phyloP scores from a whole-genome alignment of 805 yeast genomes.

The Teunomyces kruisii region DNA sequence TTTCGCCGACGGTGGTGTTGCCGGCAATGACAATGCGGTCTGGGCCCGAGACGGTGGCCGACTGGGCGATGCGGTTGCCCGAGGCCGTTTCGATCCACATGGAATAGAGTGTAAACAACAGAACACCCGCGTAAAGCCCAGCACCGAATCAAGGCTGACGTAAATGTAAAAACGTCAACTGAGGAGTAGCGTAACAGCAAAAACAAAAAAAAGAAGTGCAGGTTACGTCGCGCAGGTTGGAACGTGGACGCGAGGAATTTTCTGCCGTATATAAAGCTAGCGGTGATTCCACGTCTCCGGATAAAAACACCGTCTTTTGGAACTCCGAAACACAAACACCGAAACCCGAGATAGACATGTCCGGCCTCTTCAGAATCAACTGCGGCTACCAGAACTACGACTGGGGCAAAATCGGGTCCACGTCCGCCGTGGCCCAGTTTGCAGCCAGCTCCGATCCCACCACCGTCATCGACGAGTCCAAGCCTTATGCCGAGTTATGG shows the following conservation, averaged over 20 bases:
- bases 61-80: slow-evolving; percentile 50
- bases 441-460: slow-evolving; percentile 68
- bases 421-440: slow-evolving; percentile 87
- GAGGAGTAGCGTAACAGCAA: too few relatives aligned
- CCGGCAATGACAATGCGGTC: slow-evolving; percentile 47
- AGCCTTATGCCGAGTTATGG: slow-evolving; percentile 98
- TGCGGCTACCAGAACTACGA: slow-evolving; percentile 62
- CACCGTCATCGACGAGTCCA: slow-evolving; percentile 61
- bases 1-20: slow-evolving; percentile 41
- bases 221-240: neutral
- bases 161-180: neutral
- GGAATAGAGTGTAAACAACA: neutral
- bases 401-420: slow-evolving; percentile 64
- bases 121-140: slow-evolving; percentile 7
- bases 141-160: neutral
- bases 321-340: neutral
- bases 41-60: slow-evolving; percentile 44
- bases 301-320: too few relatives aligned
- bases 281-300: neutral
- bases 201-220: too few relatives aligned
- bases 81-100: slow-evolving; percentile 50
- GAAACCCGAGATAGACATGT: slow-evolving; percentile 17
- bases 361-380: slow-evolving; percentile 38
- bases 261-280: neutral
- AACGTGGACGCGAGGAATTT: neutral